phyloP scores from a whole-genome alignment of 2,329 filamentous ascomycete species.

The Colletotrichum sp. region DNA sequence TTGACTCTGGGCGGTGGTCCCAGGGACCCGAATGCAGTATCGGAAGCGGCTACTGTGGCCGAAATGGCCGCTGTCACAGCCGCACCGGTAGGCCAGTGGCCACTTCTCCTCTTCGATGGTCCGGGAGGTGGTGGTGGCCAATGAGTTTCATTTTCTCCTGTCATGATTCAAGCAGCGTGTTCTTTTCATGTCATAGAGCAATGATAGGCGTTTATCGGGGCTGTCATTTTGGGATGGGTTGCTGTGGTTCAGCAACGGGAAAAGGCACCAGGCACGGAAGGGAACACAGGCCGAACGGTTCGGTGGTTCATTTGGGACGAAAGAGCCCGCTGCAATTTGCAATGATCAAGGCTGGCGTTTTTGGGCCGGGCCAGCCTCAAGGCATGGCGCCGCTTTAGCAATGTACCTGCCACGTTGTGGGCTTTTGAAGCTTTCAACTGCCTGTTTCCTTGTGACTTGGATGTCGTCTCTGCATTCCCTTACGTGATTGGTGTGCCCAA shows the following conservation, averaged over 20 bases:
- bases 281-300: neutral
- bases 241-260: neutral
- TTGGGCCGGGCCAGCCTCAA: neutral
- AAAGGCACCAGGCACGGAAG: neutral
- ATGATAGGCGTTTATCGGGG: neutral
- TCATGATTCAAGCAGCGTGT: neutral
- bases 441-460: neutral
- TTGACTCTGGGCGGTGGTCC: conserved; percentile 45
- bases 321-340: neutral
- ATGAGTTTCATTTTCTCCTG: neutral
- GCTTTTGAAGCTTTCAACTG: neutral
- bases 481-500: neutral
- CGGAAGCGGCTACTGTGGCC: conserved; percentile 16
- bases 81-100: conserved; percentile 15
- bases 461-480: neutral
- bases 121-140: neutral
- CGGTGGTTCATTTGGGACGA: neutral
- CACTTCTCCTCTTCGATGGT: conserved; percentile 12
- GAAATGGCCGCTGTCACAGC: conserved; percentile 3
- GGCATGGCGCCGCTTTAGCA: neutral
- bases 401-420: neutral
- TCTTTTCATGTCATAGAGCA: neutral
- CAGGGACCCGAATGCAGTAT: conserved; percentile 2
- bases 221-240: neutral
- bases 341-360: conserved; percentile 5